Conservation (phyloP, 2,329 filamentous ascomycete species). For the Trichoderma lentiforme region DNA sequence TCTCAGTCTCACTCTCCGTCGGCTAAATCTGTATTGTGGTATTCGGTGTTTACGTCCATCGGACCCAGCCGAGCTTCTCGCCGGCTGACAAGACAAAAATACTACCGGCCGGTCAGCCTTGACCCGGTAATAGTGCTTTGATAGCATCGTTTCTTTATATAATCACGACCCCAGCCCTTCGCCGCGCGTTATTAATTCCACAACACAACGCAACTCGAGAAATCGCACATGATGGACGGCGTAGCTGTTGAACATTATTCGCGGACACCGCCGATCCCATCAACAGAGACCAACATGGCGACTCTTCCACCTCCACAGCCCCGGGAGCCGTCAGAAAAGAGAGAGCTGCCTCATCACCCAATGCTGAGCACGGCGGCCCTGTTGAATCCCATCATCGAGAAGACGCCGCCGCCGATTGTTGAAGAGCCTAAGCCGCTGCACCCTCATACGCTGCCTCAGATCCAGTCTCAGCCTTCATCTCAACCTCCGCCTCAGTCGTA, state of each 20-base stretch:
- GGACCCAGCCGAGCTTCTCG: not conserved
- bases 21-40: slow-evolving; percentile 3
- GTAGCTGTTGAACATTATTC: slow-evolving; percentile 8
- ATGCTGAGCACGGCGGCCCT: slow-evolving; percentile 1
- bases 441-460: not conserved
- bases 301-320: not conserved
- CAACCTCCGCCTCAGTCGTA: not conserved
- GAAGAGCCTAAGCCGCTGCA: not conserved
- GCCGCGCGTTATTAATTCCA: not conserved
- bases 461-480: not conserved
- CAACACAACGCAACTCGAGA: not conserved
- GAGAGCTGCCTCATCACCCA: slow-evolving; percentile 12
- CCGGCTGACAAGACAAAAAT: not conserved
- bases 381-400: slow-evolving; percentile 14
- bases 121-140: not conserved
- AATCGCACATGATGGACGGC: slow-evolving; percentile 2
- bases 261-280: slow-evolving; percentile 9
- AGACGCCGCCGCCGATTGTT: not conserved
- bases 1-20: not conserved
- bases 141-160: not conserved
- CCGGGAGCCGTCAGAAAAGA: not conserved
- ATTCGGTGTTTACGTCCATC: not conserved
- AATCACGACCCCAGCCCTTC: not conserved
- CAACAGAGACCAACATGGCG: slow-evolving; percentile 1
- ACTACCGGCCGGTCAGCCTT: not conserved